Base-by-base conservation (phyloP, 352 stramenopile genomes). In the Elongisporangium anandrum region DNA sequence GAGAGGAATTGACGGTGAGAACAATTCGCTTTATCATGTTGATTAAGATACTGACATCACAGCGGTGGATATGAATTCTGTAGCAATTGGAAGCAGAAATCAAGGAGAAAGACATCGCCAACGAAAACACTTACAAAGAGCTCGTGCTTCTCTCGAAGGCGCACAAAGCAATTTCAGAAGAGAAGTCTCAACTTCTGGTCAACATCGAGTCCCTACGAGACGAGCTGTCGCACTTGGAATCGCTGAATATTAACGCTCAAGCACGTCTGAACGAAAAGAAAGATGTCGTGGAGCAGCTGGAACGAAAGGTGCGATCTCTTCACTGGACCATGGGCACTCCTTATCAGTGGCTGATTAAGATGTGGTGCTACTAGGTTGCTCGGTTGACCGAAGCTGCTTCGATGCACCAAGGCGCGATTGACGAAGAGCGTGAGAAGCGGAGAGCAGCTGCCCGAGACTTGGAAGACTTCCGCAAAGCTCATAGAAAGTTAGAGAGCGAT, bases 131-230 rank as follows among this genome's bases (percentile, higher is more conserved):
- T 20, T 94, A 89, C 66, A 91, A 88, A 52, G 81, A 94, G 59
- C 68, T 94, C 1, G 81, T 94, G 4, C 50, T 94, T 51, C 57
- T 94, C 6, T 81, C 82, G 7, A 94, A 94, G 56, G 85, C 81
- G 2, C 81, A 94, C 63, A 90, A 92, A 65, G 71, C 70, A 21
- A 57, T 89, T 41, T 66, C 61, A 13, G 79, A 88, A 10, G 81
- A 94, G 57, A 88, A 88, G 19, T 61, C 77, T 21, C 70, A 51
- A n/a, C 52, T 81, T 19, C 65, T 77, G 48, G 71, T 67, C 29
- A 74, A 87, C 21, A 61, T 83, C 13, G 78, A 88, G 20, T 56
- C 60, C 0, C 61, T 86, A 45, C 68, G 71, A 9, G 77, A 89
- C 55, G 67, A 88, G 22, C 26, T 84, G 53, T 63, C 70, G 52